phyloP scores from a whole-genome alignment of 2,329 filamentous ascomycete genomes.

The Lomentospora prolificans region DNA sequence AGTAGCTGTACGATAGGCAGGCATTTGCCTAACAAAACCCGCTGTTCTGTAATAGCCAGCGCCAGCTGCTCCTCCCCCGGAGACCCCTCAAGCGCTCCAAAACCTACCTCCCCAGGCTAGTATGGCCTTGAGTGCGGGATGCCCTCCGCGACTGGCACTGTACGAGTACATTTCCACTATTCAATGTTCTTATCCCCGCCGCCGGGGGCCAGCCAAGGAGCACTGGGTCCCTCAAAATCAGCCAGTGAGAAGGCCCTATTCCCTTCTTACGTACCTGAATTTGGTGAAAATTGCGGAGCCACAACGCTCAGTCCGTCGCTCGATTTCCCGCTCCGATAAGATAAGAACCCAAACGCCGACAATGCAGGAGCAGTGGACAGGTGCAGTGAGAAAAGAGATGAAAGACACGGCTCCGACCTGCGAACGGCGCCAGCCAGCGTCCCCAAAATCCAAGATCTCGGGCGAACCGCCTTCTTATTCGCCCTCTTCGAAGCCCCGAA shows the following conservation, averaged over 20 bases:
- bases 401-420: no score
- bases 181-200: not conserved
- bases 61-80: no score
- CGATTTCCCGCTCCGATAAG: not conserved
- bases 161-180: not conserved
- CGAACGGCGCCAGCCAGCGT: no score
- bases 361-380: no score
- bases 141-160: not conserved
- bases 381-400: no score
- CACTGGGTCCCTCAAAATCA: not conserved
- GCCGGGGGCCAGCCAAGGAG: no score
- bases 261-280: slow-evolving; percentile 8
- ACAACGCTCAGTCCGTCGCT: not conserved
- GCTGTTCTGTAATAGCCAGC: no score
- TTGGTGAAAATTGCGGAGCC: slow-evolving; percentile 1
- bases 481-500: not conserved
- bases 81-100: no score
- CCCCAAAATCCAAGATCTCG: no score
- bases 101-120: no score
- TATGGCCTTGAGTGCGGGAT: not conserved
- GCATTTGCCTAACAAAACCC: no score
- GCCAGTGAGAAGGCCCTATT: not conserved
- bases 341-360: not conserved
- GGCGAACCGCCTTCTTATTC: not conserved
- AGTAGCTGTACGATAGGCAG: no score